A percentile compares a stretch with the other conserved stretches of the same genome.
Conservation (phyloP, 228 moss, liverwort and hornwort species). For the Sphagnum fallax region DNA sequence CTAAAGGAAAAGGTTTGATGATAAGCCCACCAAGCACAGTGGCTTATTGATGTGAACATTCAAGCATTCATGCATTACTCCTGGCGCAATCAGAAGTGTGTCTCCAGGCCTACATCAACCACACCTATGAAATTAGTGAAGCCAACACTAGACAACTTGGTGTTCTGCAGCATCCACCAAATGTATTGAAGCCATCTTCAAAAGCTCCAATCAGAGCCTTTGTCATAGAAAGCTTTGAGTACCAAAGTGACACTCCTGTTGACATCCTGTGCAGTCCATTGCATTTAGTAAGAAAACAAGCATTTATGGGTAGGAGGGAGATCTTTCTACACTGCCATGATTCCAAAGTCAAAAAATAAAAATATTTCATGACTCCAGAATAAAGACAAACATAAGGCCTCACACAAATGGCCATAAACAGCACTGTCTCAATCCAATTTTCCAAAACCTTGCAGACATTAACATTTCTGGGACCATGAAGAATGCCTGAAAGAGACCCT, state of each 20-base stretch:
- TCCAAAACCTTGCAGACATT: background rate
- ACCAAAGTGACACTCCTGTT: constrained; percentile 27
- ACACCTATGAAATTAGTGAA: constrained; percentile 18
- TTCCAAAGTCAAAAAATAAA: background rate
- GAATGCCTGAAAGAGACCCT: background rate
- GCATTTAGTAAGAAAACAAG: constrained; percentile 27
- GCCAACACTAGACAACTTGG: too few species aligned
- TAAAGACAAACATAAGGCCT: too few species aligned
- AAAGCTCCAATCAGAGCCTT: too few species aligned
- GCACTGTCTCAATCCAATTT: background rate
- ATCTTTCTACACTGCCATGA: constrained; percentile 4
- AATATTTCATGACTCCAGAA: too few species aligned
- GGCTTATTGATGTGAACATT: constrained; percentile 53
- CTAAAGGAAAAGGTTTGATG: too few species aligned
- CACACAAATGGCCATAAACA: too few species aligned
- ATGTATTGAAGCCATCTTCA: too few species aligned
- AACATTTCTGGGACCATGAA: constrained; percentile 5
- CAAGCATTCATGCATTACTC: constrained; percentile 31
- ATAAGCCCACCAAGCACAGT: constrained; percentile 36
- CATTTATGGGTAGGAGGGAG: too few species aligned
- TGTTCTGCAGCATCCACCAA: too few species aligned
- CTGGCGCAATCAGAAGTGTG: constrained; percentile 41
- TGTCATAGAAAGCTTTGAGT: too few species aligned
- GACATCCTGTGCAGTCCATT: constrained; percentile 45
- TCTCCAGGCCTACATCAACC: constrained; percentile 51